phyloP scores from a whole-genome alignment of 768 basidiomycete genomes.

The Terana coerulea region DNA sequence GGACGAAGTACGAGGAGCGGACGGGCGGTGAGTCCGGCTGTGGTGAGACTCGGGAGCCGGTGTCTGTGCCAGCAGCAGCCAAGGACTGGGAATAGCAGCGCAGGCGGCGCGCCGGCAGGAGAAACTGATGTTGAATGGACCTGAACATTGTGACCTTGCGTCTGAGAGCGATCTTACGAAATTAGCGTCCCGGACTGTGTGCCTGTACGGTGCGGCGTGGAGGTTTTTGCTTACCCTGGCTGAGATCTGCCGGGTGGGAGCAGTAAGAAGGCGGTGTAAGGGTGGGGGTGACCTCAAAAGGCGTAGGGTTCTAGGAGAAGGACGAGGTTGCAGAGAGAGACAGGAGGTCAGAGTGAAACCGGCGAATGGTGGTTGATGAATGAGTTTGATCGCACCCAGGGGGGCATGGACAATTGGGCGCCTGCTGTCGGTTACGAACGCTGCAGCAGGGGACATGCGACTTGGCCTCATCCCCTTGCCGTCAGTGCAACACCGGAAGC shows the following conservation, averaged over 20 bases:
- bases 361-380: too few species aligned
- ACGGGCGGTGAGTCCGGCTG: neutral
- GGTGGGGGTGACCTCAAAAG: neutral
- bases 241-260: neutral
- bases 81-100: slow-evolving; percentile 18
- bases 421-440: too few species aligned
- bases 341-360: too few species aligned
- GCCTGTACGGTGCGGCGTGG: slow-evolving; percentile 8
- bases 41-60: neutral
- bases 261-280: neutral
- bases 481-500: too few species aligned
- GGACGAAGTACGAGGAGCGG: slow-evolving; percentile 49
- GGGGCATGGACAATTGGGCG: too few species aligned
- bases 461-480: too few species aligned
- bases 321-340: too few species aligned
- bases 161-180: slow-evolving; percentile 11
- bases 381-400: too few species aligned
- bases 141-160: slow-evolving; percentile 5
- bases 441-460: too few species aligned
- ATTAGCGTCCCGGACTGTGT: slow-evolving; percentile 2
- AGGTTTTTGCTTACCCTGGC: neutral
- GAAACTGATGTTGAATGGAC: slow-evolving; percentile 8
- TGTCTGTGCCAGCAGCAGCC: neutral
- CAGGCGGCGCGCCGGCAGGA: slow-evolving; percentile 11
- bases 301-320: too few species aligned